Percentiles rank a stretch among this genome's conserved stretches.
Conservation (phyloP, 257 asterid genomes). For the Jacaranda copaia region DNA sequence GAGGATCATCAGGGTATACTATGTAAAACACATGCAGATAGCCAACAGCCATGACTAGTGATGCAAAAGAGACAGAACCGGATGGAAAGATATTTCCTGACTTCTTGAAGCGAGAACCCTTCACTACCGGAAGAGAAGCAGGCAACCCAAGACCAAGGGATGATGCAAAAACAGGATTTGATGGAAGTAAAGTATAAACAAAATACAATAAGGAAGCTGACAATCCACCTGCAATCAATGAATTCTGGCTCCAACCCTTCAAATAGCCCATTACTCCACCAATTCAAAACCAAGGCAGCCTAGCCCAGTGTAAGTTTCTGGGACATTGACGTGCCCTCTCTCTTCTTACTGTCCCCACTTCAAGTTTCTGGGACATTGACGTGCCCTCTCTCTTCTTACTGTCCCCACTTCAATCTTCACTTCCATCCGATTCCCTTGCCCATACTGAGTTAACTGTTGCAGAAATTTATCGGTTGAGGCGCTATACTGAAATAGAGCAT, state of each 20-base stretch:
- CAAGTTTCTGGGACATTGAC: conserved; percentile 86
- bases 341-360: conserved; percentile 47
- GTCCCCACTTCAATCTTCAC: conserved; percentile 47
- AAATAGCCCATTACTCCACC: conserved; percentile 92
- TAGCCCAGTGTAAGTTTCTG: conserved; percentile 86
- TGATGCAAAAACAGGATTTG: conserved; percentile 79
- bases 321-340: conserved; percentile 78
- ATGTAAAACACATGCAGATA: conserved; percentile 87
- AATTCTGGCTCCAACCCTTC: conserved; percentile 88
- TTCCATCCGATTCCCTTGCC: conserved; percentile 42
- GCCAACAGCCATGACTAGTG: conserved; percentile 86
- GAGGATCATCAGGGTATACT: conserved; percentile 50
- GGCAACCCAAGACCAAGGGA: conserved; percentile 72
- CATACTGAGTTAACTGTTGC: too few relatives aligned
- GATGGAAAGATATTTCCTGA: conserved; percentile 91
- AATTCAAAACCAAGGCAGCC: conserved; percentile 72
- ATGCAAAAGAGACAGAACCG: conserved; percentile 74
- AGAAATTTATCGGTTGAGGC: too few relatives aligned
- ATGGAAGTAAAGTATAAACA: conserved; percentile 73
- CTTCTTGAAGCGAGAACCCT: conserved; percentile 86
- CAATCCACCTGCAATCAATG: conserved; percentile 71
- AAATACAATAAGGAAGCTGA: conserved; percentile 62
- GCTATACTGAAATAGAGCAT: too few relatives aligned
- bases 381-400: conserved; percentile 56
- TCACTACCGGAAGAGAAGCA: conserved; percentile 72